Evolutionary conservation across 345 rosid species (phyloP).

Genomic region (Hibiscus tridactylites): DNA sequence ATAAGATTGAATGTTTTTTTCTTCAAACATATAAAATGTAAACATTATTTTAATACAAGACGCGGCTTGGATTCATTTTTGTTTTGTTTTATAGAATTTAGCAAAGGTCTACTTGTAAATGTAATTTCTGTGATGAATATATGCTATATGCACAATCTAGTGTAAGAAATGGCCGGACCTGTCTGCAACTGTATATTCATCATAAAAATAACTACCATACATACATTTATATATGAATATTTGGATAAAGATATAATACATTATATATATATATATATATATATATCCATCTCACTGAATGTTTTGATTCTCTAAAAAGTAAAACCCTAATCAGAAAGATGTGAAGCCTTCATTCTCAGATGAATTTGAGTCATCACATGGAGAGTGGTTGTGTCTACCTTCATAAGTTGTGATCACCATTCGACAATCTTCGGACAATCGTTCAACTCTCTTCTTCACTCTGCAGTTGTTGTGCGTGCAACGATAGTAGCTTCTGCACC

Average conservation of each 20-base stretch:
- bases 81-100: not conserved
- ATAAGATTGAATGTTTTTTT: too few relatives aligned
- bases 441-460: conserved; percentile 96
- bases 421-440: conserved; percentile 90
- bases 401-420: conserved; percentile 98
- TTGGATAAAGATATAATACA: conserved; percentile 2
- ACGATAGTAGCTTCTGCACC: conserved; percentile 77
- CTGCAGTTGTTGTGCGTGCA: conserved; percentile 85
- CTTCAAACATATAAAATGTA: too few relatives aligned
- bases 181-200: not conserved
- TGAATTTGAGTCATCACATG: conserved; percentile 76
- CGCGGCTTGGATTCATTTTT: too few relatives aligned
- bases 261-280: not conserved
- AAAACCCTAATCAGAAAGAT: conserved; percentile 37
- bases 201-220: not conserved
- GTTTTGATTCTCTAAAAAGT: not conserved
- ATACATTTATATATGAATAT: not conserved
- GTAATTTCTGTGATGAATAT: not conserved
- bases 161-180: not conserved
- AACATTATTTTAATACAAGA: too few relatives aligned
- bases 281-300: not conserved
- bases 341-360: conserved; percentile 71
- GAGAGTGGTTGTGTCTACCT: conserved; percentile 95
- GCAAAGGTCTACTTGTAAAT: not conserved
- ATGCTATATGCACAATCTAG: not conserved